Evolutionary conservation across 345 rosid species (phyloP).

Genomic region (Passiflora organensis): DNA sequence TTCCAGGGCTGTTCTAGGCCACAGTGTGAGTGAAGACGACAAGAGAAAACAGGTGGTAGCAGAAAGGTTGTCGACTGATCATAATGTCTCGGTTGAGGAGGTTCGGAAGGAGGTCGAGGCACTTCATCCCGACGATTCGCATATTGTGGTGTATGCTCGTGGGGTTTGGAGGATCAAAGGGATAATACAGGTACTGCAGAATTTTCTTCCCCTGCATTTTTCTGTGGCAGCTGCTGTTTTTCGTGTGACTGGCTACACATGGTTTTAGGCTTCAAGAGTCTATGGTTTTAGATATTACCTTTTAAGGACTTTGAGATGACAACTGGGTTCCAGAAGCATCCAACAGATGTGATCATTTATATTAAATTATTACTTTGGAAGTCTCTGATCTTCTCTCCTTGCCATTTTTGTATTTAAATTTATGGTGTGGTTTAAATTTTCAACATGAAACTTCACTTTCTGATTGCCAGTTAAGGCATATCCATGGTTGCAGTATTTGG

Average conservation of each 20-base stretch:
- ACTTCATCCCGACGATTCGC: constrained; percentile 95
- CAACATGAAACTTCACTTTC: too few species aligned
- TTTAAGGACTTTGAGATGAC: background rate
- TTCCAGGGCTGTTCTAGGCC: constrained; percentile 92
- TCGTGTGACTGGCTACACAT: background rate
- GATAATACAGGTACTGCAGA: constrained; percentile 70
- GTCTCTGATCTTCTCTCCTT: background rate
- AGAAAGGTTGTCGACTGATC: constrained; percentile 91
- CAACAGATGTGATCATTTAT: background rate
- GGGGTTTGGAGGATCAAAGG: constrained; percentile 99
- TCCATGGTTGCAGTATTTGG: too few species aligned
- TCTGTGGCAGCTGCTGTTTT: background rate
- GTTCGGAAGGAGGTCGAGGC: constrained; percentile 92
- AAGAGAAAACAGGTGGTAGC: constrained; percentile 43
- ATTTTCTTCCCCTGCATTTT: constrained; percentile 1
- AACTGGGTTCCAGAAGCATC: background rate
- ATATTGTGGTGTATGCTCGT: constrained; percentile 63
- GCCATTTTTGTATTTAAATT: background rate
- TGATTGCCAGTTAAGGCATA: too few species aligned
- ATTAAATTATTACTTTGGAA: background rate
- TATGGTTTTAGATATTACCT: too few species aligned
- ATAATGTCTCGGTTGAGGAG: constrained; percentile 87
- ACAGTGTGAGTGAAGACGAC: constrained; percentile 34
- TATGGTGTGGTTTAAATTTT: too few species aligned
- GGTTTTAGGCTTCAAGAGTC: background rate